These are phyloP conservation scores for Exophiala xenobiotica DNA, from an alignment of 2,329 filamentous ascomycete species.

Conservation along the genomic window DNA sequence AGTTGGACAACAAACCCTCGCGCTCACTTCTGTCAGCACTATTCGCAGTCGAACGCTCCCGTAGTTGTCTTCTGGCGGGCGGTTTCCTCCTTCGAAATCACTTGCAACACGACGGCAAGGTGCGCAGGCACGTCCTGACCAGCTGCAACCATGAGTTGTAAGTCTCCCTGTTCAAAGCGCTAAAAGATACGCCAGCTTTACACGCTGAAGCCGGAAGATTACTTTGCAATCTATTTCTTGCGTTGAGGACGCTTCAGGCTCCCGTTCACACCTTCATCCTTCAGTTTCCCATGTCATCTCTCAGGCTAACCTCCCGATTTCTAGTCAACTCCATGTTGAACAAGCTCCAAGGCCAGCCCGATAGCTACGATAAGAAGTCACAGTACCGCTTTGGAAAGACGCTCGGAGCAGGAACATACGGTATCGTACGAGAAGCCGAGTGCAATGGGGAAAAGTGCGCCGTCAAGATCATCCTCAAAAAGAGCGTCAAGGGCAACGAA, in stretches of 20 bases:
- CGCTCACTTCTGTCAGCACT: background rate
- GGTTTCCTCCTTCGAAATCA: background rate
- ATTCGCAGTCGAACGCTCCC: background rate
- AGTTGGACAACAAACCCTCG: background rate
- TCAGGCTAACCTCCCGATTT: slow-evolving; percentile 17
- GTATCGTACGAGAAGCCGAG: slow-evolving; percentile 94
- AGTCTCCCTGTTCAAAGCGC: slow-evolving; percentile 8
- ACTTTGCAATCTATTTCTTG: background rate
- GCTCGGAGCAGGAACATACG: slow-evolving; percentile 94
- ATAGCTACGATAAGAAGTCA: slow-evolving; percentile 98
- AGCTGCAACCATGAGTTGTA: slow-evolving; percentile 26
- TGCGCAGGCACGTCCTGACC: slow-evolving; percentile 16
- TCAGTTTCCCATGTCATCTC: background rate
- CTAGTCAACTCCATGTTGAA: slow-evolving; percentile 87
- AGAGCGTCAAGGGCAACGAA: slow-evolving; percentile 97
- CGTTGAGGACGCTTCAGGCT: background rate
- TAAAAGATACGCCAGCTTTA: background rate
- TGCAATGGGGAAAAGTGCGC: slow-evolving; percentile 82
- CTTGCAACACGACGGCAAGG: background rate
- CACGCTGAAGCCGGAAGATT: background rate
- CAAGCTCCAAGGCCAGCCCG: slow-evolving; percentile 92
- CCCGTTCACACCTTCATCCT: background rate
- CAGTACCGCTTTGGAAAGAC: slow-evolving; percentile 92
- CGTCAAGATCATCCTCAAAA: slow-evolving; percentile 98
- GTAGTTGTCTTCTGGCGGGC: background rate